These are phyloP conservation scores for Quercus tomentella DNA, from an alignment of 331 rosid species.

Conservation along the genomic window DNA sequence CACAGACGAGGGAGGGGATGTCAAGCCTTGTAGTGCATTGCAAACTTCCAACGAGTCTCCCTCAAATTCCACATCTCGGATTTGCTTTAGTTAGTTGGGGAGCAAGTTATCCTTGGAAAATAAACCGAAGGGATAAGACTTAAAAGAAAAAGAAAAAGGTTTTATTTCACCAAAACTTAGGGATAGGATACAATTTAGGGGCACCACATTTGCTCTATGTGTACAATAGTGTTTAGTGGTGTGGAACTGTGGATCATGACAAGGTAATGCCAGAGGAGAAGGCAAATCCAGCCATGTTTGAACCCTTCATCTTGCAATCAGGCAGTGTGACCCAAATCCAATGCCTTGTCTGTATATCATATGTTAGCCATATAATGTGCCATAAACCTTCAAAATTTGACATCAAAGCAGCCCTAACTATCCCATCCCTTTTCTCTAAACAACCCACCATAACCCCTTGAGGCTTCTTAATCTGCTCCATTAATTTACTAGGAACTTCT, in stretches of 20 bases:
- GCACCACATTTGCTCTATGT: no score
- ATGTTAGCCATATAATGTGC: constrained; percentile 50
- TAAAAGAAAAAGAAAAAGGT: no score
- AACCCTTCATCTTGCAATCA: constrained; percentile 57
- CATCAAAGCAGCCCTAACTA: constrained; percentile 37
- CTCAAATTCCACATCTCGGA: no score
- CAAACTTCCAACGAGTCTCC: no score
- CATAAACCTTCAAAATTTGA: constrained; percentile 54
- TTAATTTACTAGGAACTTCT: constrained; percentile 13
- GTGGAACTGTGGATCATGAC: constrained; percentile 18
- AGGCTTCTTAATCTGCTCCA: constrained; percentile 37
- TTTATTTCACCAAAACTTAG: no score
- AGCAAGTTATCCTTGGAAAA: no score
- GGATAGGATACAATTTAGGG: no score
- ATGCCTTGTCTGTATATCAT: constrained; percentile 12
- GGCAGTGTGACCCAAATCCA: constrained; percentile 52
- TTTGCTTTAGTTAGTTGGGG: no score
- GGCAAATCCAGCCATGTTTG: constrained; percentile 58
- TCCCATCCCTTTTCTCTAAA: constrained; percentile 45
- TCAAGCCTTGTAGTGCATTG: no score
- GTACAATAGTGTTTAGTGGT: no score
- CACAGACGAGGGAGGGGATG: no score
- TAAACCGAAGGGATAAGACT: no score
- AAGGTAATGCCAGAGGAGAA: constrained; percentile 52
- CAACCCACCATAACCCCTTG: constrained; percentile 67